Percentiles rank a stretch among this genome's conserved stretches.
These are phyloP conservation scores for Zelonia costaricensis DNA, from an alignment of 208 protist species.

Conservation along the genomic window DNA sequence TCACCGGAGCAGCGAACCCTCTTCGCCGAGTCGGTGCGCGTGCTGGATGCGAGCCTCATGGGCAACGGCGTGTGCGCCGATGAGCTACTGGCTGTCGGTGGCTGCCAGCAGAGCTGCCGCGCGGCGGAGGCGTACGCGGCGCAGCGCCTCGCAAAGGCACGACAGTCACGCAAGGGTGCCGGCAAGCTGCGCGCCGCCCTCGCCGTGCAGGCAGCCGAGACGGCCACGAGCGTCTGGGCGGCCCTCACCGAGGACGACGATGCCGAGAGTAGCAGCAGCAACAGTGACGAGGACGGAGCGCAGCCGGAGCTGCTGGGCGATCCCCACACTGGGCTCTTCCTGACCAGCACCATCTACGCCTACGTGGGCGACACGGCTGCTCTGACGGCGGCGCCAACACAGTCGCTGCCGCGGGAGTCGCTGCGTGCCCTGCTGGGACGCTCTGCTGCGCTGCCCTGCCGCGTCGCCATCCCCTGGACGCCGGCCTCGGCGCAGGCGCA, in stretches of 20 bases:
- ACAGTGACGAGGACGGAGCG: slow-evolving; percentile 10
- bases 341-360: slow-evolving; percentile 48
- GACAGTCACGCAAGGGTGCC: slow-evolving; percentile 17
- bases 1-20: slow-evolving; percentile 13
- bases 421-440: slow-evolving; percentile 43
- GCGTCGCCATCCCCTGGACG: slow-evolving; percentile 43
- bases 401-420: slow-evolving; percentile 5
- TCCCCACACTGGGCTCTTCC: slow-evolving; percentile 13
- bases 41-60: slow-evolving; percentile 37
- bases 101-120: slow-evolving; percentile 73
- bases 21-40: slow-evolving; percentile 21
- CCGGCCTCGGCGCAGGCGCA: slow-evolving; percentile 7
- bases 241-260: slow-evolving; percentile 28
- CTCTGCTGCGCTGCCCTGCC: slow-evolving; percentile 45
- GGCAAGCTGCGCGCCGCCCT: slow-evolving; percentile 21
- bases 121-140: slow-evolving; percentile 28
- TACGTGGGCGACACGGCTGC: slow-evolving; percentile 35
- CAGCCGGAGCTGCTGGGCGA: slow-evolving; percentile 2
- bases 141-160: slow-evolving; percentile 9
- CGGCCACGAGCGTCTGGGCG: slow-evolving; percentile 20
- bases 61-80: slow-evolving; percentile 61
- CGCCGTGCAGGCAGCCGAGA: slow-evolving; percentile 20
- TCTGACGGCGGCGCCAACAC: slow-evolving; percentile 15
- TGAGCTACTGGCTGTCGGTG: slow-evolving; percentile 65
- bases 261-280: slow-evolving; percentile 14